Conservation (phyloP, 768 basidiomycete genomes). For the Amanita pallidorosea region DNA sequence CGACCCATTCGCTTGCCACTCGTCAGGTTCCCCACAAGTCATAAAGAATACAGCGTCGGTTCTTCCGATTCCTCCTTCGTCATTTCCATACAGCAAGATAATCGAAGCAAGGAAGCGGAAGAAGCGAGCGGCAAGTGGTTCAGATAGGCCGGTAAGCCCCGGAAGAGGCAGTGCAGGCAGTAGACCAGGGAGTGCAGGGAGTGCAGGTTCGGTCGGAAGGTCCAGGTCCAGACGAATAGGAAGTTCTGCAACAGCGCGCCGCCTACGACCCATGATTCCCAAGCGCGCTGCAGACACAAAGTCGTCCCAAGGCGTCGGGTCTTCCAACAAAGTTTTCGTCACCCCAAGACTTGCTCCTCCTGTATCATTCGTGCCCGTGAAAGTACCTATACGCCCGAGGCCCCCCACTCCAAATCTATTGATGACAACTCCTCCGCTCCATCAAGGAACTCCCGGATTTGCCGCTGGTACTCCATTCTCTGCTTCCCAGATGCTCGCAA, state of each 20-base stretch:
- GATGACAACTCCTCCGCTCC: neutral
- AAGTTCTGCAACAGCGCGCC: neutral
- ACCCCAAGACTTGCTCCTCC: neutral
- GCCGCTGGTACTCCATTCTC: neutral
- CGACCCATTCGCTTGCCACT: constrained; percentile 1
- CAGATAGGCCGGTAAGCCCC: neutral
- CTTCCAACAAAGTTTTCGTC: neutral
- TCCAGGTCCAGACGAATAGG: neutral
- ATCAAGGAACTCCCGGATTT: neutral
- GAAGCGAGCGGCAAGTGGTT: neutral
- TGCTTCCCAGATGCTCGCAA: neutral
- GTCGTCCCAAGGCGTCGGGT: neutral
- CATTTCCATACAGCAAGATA: neutral
- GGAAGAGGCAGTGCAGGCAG: neutral
- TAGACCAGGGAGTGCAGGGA: neutral
- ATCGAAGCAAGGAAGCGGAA: neutral
- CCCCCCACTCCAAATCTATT: neutral
- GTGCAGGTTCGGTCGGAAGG: neutral
- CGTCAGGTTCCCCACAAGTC: neutral
- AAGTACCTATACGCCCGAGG: neutral
- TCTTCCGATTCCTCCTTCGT: neutral
- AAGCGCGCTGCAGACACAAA: neutral
- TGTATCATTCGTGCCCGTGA: neutral
- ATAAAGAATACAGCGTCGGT: neutral
- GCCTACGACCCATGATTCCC: neutral